These are phyloP conservation scores for Paramecium octaurelia DNA, from an alignment of 73 alveolate genomes.

Conservation along the genomic window DNA sequence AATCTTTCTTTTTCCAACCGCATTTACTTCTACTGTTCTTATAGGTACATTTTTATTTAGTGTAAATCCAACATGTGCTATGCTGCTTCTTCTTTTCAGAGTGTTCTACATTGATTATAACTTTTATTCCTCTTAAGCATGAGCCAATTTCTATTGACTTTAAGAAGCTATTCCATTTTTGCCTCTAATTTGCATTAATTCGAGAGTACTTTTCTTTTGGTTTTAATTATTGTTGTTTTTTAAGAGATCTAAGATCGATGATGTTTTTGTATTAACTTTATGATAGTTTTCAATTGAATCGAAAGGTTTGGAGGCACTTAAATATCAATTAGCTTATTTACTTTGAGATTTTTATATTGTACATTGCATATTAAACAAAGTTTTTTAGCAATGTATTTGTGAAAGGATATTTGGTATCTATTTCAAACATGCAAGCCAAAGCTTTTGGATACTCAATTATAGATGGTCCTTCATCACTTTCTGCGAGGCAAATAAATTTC, in stretches of 20 bases:
- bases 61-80: conserved; percentile 42
- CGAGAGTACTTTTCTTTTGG: not conserved
- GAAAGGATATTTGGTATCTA: not conserved
- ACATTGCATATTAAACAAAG: conserved; percentile 40
- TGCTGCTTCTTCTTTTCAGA: not conserved
- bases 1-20: conserved; percentile 40
- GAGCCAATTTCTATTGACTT: not conserved
- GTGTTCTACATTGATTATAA: not conserved
- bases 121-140: not conserved
- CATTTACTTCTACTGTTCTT: conserved; percentile 19
- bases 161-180: conserved; percentile 30
- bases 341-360: not conserved
- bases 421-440: conserved; percentile 43
- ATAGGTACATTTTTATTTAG: conserved; percentile 44
- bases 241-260: not conserved
- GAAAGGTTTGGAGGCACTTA: not conserved
- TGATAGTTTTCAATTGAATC: conserved; percentile 32
- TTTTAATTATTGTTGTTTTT: not conserved
- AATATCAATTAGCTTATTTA: not conserved
- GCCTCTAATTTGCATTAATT: conserved; percentile 33
- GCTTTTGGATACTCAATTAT: conserved; percentile 34
- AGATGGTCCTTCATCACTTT: conserved; percentile 49
- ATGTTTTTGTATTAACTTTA: not conserved
- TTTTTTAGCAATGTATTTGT: not conserved
- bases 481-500: conserved; percentile 32